Evolutionary conservation across 768 basidiomycete genomes (phyloP), one percentile per base, ranked within the genome.

Genomic region (Fomitopsis pulvina): DNA sequence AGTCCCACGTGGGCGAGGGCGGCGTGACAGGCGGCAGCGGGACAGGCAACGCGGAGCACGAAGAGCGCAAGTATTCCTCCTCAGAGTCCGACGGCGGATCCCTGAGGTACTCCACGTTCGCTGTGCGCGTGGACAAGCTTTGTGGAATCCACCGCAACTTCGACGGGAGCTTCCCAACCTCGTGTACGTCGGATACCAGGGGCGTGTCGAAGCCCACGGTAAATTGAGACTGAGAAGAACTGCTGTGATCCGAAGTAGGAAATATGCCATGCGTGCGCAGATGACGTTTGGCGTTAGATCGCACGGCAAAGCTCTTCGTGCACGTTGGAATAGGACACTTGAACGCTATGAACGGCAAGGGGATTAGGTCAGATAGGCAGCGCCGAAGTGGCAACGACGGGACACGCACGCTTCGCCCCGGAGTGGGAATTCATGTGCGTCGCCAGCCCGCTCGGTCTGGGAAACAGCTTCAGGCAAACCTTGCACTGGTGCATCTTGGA

Each of bases 271-370:
- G 87, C 1, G 84, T 88, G 40, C 85, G 82, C 30, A 87, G 73
- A 59, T 91, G 87, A 28, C 87, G 77, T 63, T 81, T 86, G 14
- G 86, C 86, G 57, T 91, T 91, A 7, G 87, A 90, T 11, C 85
- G 79, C 16, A 90, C 87, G 18, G 84, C 80, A 58, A 90, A 91
- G 3, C 72, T 75, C 60, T 84, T 83, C 26, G 69, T 65, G 61
- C 88, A 91, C 28, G 73, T 72, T 12, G 75, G 69, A 43, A 81
- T 79, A 0, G 67, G 73, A 59, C 87, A 91, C 43, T 66, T 67
- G 59, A 61, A 69, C 47, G 68, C 68, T 69, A 55, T 38, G 20
- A 45, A 21, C 29, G 25, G 30, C 21, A 4, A 12, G 22, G 28
- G 41, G 9, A 47, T 32, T 42, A 26, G 42, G 28, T 43, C 26